Evolutionary conservation across 306 rosid genomes (phyloP).

Genomic region (Morella rubra): DNA sequence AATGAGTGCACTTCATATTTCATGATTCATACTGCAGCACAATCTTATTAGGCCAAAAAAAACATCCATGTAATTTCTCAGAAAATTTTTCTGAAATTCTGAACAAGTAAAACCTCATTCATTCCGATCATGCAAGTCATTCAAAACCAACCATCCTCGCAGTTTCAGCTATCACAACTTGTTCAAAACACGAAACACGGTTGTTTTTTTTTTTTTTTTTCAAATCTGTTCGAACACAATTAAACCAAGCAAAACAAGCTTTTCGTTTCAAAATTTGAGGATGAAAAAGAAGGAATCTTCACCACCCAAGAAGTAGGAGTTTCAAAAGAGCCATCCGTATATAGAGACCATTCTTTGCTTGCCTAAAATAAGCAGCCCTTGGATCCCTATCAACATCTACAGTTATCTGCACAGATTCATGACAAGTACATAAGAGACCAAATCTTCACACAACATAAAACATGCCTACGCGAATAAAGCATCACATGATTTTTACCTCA

Average conservation of each 20-base stretch:
- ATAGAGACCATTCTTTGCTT: slow-evolving; percentile 82
- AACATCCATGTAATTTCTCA: neutral
- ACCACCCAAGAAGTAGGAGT: slow-evolving; percentile 83
- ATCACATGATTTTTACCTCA: slow-evolving; percentile 47
- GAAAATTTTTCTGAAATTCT: neutral
- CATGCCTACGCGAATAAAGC: neutral
- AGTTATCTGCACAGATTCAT: slow-evolving; percentile 54
- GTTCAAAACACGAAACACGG: neutral
- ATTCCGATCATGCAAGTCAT: neutral
- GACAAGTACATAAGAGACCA: neutral
- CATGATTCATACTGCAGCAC: too few relatives aligned
- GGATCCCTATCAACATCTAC: slow-evolving; percentile 74
- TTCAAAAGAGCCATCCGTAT: slow-evolving; percentile 83
- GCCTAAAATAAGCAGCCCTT: slow-evolving; percentile 82
- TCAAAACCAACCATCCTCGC: neutral
- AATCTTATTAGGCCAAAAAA: neutral
- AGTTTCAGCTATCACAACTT: neutral
- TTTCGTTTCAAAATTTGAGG: neutral
- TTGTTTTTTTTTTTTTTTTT: too few relatives aligned
- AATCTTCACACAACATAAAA: slow-evolving; percentile 1
- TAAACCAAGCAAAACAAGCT: neutral
- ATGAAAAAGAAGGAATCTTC: slow-evolving; percentile 31
- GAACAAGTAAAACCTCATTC: neutral
- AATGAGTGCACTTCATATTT: too few relatives aligned
- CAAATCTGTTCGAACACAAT: neutral